Base-by-base conservation (phyloP, 1,284 basidiomycete genomes). In the Ustilago xerochloae region DNA sequence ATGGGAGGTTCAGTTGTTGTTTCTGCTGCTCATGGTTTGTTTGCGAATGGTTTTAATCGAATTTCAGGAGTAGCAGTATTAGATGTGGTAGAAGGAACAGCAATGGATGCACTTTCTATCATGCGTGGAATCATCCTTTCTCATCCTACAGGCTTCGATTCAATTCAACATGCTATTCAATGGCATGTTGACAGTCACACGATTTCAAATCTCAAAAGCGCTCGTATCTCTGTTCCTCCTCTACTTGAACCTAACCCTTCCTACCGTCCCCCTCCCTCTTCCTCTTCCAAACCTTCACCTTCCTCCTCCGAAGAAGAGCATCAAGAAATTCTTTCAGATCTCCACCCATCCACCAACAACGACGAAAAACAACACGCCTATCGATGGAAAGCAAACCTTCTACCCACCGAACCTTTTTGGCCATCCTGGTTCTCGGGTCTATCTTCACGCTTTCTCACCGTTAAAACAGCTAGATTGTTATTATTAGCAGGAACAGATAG, bases 71-170 rank as follows among this genome's bases (percentile, higher is more conserved):
- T 97, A 1, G 89, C 90, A 0, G 94, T 97, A 1, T 87, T 99
- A 1, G 97, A 99, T 78, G 94, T 98, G 7, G 97, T 99, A 0
- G 96, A 99, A 87, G 96, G 95, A 7, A 93, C 93, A n/a, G 95
- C 97, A 0, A 87, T 98, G 35, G 94, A 96, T 47, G 92, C 94
- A 0, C 88, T 99, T 7, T 91, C 92, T 0, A 89, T 92, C 69
- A 99, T 99, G 96, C 89, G 92, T 65, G 89, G 87, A 43, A 90
- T 99, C 26, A 88, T 99, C n/a, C 90, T 91, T 53, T 88, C 90
- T 15, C 89, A 94, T 9, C 97, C 96, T 0, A 89, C 90, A 20
- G 90, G 91, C 0, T 99, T 99, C 84, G 87, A 89, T 50, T 92
- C 89, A 28, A 86, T 92, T 7, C 91, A 94, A 81, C 91, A 92